A percentile compares a stretch with the other conserved stretches of the same genome.
These are phyloP conservation scores for Rasamsonia emersonii DNA, from an alignment of 2,329 filamentous ascomycete genomes.

Conservation along the genomic window DNA sequence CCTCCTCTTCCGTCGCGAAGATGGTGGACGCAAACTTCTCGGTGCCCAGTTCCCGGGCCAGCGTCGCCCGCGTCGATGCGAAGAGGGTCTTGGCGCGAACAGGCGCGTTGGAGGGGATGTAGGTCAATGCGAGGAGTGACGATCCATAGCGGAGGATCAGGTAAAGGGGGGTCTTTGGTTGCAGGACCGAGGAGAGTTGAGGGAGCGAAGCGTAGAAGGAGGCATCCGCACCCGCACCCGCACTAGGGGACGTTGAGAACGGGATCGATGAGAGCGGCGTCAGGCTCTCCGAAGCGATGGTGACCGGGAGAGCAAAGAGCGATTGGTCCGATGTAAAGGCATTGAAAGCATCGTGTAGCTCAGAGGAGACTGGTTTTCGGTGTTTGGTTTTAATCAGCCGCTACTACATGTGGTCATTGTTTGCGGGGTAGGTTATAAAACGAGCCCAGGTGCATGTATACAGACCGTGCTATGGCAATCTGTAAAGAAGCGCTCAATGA, in stretches of 20 bases:
- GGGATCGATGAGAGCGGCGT: constrained; percentile 30
- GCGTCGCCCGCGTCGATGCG: constrained; percentile 53
- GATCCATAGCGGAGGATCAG: constrained; percentile 49
- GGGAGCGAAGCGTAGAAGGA: constrained; percentile 45
- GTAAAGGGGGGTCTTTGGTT: constrained; percentile 50
- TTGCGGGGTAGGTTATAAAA: constrained; percentile 5
- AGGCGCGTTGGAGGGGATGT: constrained; percentile 54
- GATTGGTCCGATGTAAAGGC: constrained; percentile 32
- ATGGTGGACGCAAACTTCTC: constrained; percentile 52
- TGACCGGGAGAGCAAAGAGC: constrained; percentile 39
- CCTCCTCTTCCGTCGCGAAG: constrained; percentile 51
- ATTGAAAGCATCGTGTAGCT: constrained; percentile 40
- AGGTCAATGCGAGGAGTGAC: constrained; percentile 47
- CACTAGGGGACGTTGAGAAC: constrained; percentile 29
- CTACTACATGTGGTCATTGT: neutral
- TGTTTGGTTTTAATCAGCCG: constrained; percentile 3
- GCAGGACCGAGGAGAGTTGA: constrained; percentile 42
- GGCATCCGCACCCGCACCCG: no score
- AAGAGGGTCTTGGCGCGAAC: constrained; percentile 60
- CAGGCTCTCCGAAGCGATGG: constrained; percentile 37
- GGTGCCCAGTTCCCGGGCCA: constrained; percentile 51
- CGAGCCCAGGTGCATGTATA: neutral
- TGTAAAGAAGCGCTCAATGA: neutral
- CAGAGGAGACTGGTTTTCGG: constrained; percentile 31
- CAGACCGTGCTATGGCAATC: constrained; percentile 2